These are phyloP conservation scores for Boletus sp. DNA, from an alignment of 1,284 basidiomycete species.

Conservation along the genomic window DNA sequence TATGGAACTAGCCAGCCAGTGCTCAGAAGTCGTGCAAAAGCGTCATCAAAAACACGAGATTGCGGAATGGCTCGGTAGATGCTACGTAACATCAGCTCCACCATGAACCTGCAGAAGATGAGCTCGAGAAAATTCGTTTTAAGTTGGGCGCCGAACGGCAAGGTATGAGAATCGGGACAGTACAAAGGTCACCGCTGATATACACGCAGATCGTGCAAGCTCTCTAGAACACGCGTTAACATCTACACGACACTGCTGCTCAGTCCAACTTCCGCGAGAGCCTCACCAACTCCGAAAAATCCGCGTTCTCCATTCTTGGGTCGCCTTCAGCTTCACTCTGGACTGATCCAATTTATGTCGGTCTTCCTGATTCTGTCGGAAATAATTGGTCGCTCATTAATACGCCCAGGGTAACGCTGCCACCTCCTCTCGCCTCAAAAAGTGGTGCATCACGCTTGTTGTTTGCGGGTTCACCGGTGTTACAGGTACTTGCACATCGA, in stretches of 20 bases:
- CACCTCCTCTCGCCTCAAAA: conserved; percentile 20
- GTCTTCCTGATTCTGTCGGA: conserved; percentile 1
- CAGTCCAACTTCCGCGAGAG: neutral
- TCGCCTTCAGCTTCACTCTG: conserved; percentile 11
- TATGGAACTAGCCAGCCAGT: no score
- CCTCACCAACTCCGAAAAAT: conserved; percentile 14
- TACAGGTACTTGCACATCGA: conserved; percentile 16
- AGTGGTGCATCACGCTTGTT: conserved; percentile 28
- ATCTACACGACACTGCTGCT: conserved; percentile 1
- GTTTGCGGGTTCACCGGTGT: conserved; percentile 27
- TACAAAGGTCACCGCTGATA: neutral
- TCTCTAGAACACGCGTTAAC: conserved; percentile 15
- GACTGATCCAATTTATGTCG: conserved; percentile 14
- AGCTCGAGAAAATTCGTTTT: neutral
- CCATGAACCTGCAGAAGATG: conserved; percentile 1
- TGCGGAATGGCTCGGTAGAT: no score
- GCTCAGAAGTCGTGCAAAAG: no score
- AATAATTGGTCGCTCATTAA: neutral
- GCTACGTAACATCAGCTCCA: conserved; percentile 24
- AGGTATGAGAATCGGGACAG: conserved; percentile 5
- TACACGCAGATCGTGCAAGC: conserved; percentile 12
- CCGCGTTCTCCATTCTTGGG: neutral
- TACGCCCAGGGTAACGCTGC: conserved; percentile 19
- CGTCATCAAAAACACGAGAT: no score
- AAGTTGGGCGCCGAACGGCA: neutral